Evolutionary conservation across 1,139 yeast genomes (phyloP), one percentile per base, ranked within the genome.

Genomic region (Suhomyces atakaporum): DNA sequence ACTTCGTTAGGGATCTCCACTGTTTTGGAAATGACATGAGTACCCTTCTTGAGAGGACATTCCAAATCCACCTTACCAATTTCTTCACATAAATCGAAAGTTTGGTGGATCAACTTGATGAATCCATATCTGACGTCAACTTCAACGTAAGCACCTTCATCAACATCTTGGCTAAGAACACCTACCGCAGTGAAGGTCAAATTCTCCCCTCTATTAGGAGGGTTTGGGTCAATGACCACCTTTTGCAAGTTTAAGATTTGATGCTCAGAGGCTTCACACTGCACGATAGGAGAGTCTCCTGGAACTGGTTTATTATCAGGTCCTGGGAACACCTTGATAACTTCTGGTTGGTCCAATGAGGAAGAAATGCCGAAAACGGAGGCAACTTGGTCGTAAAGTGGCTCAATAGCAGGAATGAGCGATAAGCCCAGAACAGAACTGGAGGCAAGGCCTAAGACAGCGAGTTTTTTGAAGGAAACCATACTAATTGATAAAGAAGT

Each of bases 71-170:
- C 90, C 53, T 88, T 85, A 39, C 79, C 77, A 43, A 88, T 72
- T 56, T 88, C 84, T 48, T 89, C 96, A 63, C 98, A 92, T 44
- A 92, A 70, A 60, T 92, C 97, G 61, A 83, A 84, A 9, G 94
- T 85, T 57, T 88, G 89, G 51, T 87, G 84, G 38, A 94, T 63
- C 44, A 92, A 73, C 53, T 84, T 84, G 60, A 92, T 90, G 66
- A 85, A 88, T 8, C 97, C 98, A 54, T 89, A 84, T 49, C 87
- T 77, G 23, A 94, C 97, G 47, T 88, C 95, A 25, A 92, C 89
- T 46, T 88, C 96, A 35, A 92, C 95, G 55, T 89, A 92, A 0
- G 97, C 87, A 25, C 98, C 98, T 3, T 69, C 92, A 27, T 63
- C 77, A 30, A 94, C 68, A 13, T 70, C 72, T 38, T 74, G 59